A percentile compares a stretch with the other conserved stretches of the same genome.
Conservation (phyloP, 495 filamentous ascomycete species). For the Apodospora peruviana region DNA sequence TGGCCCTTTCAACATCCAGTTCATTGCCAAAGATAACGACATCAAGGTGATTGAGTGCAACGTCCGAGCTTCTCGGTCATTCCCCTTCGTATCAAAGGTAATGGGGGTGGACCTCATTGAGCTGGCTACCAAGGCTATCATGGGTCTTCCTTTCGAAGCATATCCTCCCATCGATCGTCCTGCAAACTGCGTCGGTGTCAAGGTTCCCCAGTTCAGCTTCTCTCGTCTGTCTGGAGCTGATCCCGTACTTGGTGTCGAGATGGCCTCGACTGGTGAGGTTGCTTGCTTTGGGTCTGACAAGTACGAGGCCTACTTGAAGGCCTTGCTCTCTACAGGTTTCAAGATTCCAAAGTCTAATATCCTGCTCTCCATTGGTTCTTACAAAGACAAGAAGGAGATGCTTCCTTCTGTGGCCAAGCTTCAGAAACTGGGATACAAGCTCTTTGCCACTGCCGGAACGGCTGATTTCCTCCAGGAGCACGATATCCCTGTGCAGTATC, state of each 20-base stretch:
- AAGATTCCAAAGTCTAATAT: conserved; percentile 96
- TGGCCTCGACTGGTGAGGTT: conserved; percentile 98
- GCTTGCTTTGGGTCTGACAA: conserved; percentile 94
- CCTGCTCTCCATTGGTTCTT: conserved; percentile 89
- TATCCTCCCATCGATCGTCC: conserved; percentile 75
- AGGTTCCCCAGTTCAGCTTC: conserved; percentile 98
- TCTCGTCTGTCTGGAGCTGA: conserved; percentile 93
- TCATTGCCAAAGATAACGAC: conserved; percentile 98
- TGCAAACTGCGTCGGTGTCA: conserved; percentile 85
- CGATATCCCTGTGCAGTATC: conserved; percentile 80
- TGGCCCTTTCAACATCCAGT: conserved; percentile 97
- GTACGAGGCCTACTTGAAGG: conserved; percentile 97
- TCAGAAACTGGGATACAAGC: conserved; percentile 81
- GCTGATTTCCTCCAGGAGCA: conserved; percentile 93
- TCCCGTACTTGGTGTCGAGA: conserved; percentile 94
- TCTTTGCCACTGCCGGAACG: conserved; percentile 93
- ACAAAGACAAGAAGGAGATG: conserved; percentile 97
- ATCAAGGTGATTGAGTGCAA: conserved; percentile 99
- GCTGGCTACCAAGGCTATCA: conserved; percentile 97
- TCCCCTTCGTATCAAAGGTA: conserved; percentile 97
- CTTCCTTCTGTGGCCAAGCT: conserved; percentile 87
- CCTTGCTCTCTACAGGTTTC: conserved; percentile 90
- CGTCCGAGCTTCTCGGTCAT: conserved; percentile 90
- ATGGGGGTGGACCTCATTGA: conserved; percentile 98
- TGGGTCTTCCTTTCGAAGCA: conserved; percentile 70